These are phyloP conservation scores for Erysimum pusillum DNA, from an alignment of 441 rosid genomes.

Conservation along the genomic window DNA sequence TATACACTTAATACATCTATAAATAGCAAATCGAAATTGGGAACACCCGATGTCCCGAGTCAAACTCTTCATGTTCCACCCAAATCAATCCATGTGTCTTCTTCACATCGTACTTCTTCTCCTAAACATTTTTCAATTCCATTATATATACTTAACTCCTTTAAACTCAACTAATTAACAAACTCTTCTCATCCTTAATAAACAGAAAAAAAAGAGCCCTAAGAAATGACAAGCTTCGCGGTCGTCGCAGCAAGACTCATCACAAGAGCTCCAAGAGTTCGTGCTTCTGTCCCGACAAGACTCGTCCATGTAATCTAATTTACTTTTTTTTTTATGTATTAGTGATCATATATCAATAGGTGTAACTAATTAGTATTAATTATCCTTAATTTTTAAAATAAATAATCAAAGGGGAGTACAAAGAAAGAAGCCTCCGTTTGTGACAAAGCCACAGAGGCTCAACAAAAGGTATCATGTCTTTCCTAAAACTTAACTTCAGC, in stretches of 20 bases:
- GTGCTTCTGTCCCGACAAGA: slow-evolving; percentile 38
- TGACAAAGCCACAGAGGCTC: slow-evolving; percentile 47
- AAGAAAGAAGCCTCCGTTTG: slow-evolving; percentile 43
- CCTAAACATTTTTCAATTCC: neutral
- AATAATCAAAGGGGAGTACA: slow-evolving; percentile 27
- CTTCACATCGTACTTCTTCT: slow-evolving; percentile 9
- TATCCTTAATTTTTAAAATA: neutral
- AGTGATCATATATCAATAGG: neutral
- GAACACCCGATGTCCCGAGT: slow-evolving; percentile 43
- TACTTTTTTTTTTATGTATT: neutral
- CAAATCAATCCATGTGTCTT: slow-evolving; percentile 38
- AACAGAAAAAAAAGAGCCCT: neutral
- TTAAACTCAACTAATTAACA: slow-evolving; percentile 2
- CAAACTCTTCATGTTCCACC: slow-evolving; percentile 27
- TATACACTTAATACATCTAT: slow-evolving; percentile 11
- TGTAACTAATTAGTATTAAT: neutral
- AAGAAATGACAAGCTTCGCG: slow-evolving; percentile 36
- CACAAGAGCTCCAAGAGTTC: slow-evolving; percentile 33
- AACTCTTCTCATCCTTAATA: slow-evolving; percentile 9
- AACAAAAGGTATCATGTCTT: slow-evolving; percentile 37
- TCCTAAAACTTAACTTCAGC: neutral
- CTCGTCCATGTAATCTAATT: slow-evolving; percentile 39
- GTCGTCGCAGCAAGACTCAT: slow-evolving; percentile 28
- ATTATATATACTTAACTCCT: slow-evolving; percentile 20
- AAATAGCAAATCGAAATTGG: slow-evolving; percentile 30